Base-by-base conservation (phyloP, 352 stramenopile genomes). In the Achlya hypogyna region DNA sequence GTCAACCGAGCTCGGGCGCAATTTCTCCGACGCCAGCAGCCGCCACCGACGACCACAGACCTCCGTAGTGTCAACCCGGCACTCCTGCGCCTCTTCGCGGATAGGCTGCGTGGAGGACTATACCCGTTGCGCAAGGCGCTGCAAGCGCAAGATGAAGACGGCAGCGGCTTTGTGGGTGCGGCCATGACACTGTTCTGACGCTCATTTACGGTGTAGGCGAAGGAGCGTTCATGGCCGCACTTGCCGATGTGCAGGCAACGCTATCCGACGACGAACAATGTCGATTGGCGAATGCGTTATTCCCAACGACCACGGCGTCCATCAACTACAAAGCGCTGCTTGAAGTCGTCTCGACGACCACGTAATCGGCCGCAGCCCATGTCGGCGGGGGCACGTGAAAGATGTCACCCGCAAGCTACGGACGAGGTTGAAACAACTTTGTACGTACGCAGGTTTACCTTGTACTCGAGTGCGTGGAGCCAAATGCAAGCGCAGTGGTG, bases 401-500 rank as follows among this genome's bases (percentile, higher is more conserved):
- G 29, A 79, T 75, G 32, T 91, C 75, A 0, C 80, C 84, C 42
- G 81, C 79, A 51, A 94, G 78, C 86, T 94, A 63, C 20, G 51
- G 27, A 10, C 35, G 49, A 58, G 2, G 10, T 59, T 32, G 64
- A 5, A 65, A 31, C 51, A 32, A 70, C 23, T 10, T 29, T 43
- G 4, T 27, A 53, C 62, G n/a, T 23, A 71, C 29, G 29, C 42
- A 31, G 10, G 25, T 51, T 14, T 77, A 93, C 85, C 84, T 93
- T 84, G 80, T 95, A 95, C 67, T 92, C 77, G 49, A 93, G 72
- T 16, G 86, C 86, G 56, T 94, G 86, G 23, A 95, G 77, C 85
- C 86, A 95, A 49, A 95, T 93, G 51, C 86, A 82, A 6, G 81
- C 82, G 63, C 85, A 94, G 72, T 95, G 84, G 54, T 93, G 83